These are phyloP conservation scores for Bothriochloa decipiens DNA, from an alignment of 176 grass and related monocot species.

Conservation along the genomic window DNA sequence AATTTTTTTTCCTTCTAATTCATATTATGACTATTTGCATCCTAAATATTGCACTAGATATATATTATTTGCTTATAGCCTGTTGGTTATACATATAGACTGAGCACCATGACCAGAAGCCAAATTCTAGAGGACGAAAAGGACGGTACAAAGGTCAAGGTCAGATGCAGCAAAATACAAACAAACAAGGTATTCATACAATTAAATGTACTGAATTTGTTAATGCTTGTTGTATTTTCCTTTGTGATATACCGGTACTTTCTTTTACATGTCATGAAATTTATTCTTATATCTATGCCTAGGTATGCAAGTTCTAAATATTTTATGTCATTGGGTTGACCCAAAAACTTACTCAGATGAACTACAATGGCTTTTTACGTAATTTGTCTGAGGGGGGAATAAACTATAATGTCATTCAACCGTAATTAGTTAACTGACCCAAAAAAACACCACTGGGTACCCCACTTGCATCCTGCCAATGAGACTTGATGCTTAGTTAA, in stretches of 20 bases:
- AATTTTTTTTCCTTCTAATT: not conserved
- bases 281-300: not conserved
- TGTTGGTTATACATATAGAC: conserved; percentile 46
- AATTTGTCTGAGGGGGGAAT: not conserved
- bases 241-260: not conserved
- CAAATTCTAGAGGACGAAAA: conserved; percentile 52
- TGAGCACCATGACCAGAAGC: conserved; percentile 37
- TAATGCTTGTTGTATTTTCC: not conserved
- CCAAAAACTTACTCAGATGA: not conserved
- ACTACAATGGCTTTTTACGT: not conserved
- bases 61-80: conserved; percentile 20
- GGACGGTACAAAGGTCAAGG: conserved; percentile 42
- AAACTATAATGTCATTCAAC: not conserved
- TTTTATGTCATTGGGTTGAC: not conserved
- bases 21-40: not conserved
- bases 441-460: not conserved
- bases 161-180: conserved; percentile 55
- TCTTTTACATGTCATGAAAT: not conserved
- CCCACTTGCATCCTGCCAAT: not conserved
- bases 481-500: not conserved
- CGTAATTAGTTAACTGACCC: not conserved
- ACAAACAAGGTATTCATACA: conserved; percentile 56
- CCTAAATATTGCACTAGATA: not conserved
- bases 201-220: not conserved
- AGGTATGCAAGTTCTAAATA: not conserved